These are phyloP conservation scores for Gossypium longicalyx DNA, from an alignment of 345 rosid species.

Conservation along the genomic window DNA sequence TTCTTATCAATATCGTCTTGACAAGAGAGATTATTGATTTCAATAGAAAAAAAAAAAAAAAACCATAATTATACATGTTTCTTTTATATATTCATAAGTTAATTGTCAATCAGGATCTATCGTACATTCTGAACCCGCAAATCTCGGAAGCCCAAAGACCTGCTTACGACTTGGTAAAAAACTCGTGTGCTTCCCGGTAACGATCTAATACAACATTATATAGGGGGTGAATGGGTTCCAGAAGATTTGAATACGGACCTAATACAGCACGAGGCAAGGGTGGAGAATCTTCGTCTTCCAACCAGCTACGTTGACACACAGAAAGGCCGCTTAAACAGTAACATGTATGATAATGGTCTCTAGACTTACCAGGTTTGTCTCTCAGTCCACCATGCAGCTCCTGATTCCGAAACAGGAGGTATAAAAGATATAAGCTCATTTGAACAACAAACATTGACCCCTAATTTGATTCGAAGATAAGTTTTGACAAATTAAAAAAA, in stretches of 20 bases:
- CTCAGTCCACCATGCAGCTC: conserved; percentile 67
- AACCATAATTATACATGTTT: neutral
- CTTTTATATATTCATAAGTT: neutral
- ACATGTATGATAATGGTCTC: conserved; percentile 89
- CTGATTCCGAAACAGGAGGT: conserved; percentile 31
- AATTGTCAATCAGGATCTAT: neutral
- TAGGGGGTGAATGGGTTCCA: conserved; percentile 75
- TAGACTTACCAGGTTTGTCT: conserved; percentile 74
- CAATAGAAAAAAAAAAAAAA: neutral
- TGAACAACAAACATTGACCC: neutral
- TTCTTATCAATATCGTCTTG: too few species aligned
- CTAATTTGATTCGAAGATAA: neutral
- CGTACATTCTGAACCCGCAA: neutral
- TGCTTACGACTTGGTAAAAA: conserved; percentile 31
- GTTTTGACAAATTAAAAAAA: neutral
- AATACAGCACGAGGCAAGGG: conserved; percentile 54
- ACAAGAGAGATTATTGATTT: neutral
- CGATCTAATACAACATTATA: conserved; percentile 64
- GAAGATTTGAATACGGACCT: conserved; percentile 69
- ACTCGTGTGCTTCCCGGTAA: conserved; percentile 63
- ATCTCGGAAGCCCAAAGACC: neutral
- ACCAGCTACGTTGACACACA: conserved; percentile 61
- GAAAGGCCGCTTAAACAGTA: conserved; percentile 91
- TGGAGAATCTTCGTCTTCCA: conserved; percentile 44
- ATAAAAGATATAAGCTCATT: neutral